Base-by-base conservation (phyloP, 2,329 filamentous ascomycete genomes). In the Didymella arachidicola region DNA sequence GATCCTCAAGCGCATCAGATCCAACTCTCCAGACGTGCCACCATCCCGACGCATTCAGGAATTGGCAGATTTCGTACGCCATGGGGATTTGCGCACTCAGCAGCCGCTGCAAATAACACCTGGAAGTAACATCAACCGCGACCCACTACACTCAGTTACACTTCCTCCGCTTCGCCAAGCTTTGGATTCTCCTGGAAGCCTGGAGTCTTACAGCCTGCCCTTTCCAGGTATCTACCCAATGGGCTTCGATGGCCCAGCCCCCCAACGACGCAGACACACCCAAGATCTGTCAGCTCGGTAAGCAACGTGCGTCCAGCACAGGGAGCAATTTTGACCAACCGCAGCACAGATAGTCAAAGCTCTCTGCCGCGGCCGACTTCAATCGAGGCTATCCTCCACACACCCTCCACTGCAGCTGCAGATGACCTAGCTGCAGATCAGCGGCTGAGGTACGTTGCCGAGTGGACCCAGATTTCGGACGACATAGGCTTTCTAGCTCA, bases 111-210 rank as follows among this genome's bases (percentile, higher is more conserved):
- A 52, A 2, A 34, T 54, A 25, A 32, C 45, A 10, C 46, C 60
- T 2, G 34, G 56, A 3, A 18, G 43, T 6, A 44, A 30, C 7
- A 43, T 57, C 25, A 56, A 61, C 2, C 43, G 53, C 12, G 60
- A 68, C 8, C n/a, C 55, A 30, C 42, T 38, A 2, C 46, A 64
- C 16, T 36, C 57, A 12, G 49, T 72, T 14, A 72, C 69, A 11
- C 53, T 75, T n/a, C 70, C 72, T 29, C 65, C 72, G 7, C 61
- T 74, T 12, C 71, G 71, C 16, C 44, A 71, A 29, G 71, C 72
- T 3, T 57, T 75, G 41, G 68, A 71, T 22, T 66, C 67, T 14
- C 42, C 66, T 16, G 60, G 55, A 36, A 53, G 56, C 14, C 36
- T 62, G 8, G 46, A 62, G 8, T 56, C 66, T 5, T 61, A 62